phyloP scores from a whole-genome alignment of 2,329 filamentous ascomycete species.

The Cercospora beticola region DNA sequence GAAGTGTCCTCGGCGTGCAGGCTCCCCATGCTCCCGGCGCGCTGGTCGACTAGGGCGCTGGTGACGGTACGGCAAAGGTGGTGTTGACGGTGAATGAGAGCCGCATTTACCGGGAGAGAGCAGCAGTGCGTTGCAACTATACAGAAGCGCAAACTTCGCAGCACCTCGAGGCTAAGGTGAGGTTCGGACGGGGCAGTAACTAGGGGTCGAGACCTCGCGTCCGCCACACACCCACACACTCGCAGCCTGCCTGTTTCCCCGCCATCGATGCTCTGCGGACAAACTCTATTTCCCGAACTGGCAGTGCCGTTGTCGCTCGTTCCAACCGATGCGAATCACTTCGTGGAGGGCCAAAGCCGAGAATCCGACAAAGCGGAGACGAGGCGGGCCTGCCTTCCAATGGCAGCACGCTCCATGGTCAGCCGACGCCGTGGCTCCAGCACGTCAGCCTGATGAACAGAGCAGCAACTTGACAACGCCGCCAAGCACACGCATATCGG shows the following conservation, averaged over 20 bases:
- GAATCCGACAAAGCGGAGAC: not conserved
- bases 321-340: not conserved
- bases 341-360: not conserved
- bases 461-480: not conserved
- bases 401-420: not conserved
- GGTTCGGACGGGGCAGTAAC: not conserved
- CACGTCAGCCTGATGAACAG: not conserved
- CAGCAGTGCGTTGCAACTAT: constrained; percentile 7
- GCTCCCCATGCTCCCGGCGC: not conserved
- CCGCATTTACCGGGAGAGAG: constrained; percentile 18
- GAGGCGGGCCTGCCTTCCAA: not conserved
- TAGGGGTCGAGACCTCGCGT: constrained; percentile 6
- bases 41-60: not conserved
- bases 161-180: constrained; percentile 8
- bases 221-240: not conserved
- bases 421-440: not conserved
- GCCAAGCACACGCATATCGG: no score
- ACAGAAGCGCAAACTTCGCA: constrained; percentile 3
- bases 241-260: not conserved
- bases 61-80: constrained; percentile 12
- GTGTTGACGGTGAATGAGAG: constrained; percentile 1
- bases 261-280: not conserved
- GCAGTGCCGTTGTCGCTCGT: not conserved
- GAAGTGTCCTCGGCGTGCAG: constrained; percentile 16
- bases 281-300: not conserved